Conservation (phyloP, 2,329 filamentous ascomycete species). For the Cryphonectria japonica region DNA sequence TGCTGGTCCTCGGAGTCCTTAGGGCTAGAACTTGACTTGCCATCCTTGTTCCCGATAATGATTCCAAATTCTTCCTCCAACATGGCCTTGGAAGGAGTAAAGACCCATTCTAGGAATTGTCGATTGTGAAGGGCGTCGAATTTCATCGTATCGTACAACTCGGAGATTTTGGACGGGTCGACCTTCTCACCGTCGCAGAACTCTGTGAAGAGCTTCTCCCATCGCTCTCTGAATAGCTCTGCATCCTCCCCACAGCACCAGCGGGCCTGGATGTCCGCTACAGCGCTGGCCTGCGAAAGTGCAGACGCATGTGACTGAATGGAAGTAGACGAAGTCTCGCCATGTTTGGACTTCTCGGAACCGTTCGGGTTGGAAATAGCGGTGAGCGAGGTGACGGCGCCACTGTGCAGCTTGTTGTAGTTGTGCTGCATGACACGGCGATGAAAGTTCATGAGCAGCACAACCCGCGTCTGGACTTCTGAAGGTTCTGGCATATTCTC, state of each 20-base stretch:
- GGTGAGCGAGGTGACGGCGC: constrained; percentile 65
- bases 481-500: constrained; percentile 93
- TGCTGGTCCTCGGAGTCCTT: constrained; percentile 46
- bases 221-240: constrained; percentile 91
- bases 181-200: constrained; percentile 98
- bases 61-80: constrained; percentile 68
- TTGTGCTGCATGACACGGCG: constrained; percentile 94
- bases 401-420: constrained; percentile 76
- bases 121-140: constrained; percentile 97
- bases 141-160: constrained; percentile 99
- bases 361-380: constrained; percentile 56
- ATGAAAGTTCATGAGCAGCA: constrained; percentile 97
- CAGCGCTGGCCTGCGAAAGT: constrained; percentile 63
- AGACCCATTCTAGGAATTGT: constrained; percentile 96
- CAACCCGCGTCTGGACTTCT: constrained; percentile 86
- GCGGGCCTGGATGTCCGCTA: constrained; percentile 77
- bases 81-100: constrained; percentile 81
- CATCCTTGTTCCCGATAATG: constrained; percentile 36
- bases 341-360: constrained; percentile 47
- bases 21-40: constrained; percentile 36
- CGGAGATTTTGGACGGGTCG: constrained; percentile 97
- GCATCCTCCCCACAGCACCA: constrained; percentile 98
- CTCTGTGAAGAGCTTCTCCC: constrained; percentile 97
- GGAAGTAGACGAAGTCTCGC: constrained; percentile 47
- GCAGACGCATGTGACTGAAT: constrained; percentile 43